Conservation (phyloP, 345 rosid genomes). For the Rubroshorea leprosula region DNA sequence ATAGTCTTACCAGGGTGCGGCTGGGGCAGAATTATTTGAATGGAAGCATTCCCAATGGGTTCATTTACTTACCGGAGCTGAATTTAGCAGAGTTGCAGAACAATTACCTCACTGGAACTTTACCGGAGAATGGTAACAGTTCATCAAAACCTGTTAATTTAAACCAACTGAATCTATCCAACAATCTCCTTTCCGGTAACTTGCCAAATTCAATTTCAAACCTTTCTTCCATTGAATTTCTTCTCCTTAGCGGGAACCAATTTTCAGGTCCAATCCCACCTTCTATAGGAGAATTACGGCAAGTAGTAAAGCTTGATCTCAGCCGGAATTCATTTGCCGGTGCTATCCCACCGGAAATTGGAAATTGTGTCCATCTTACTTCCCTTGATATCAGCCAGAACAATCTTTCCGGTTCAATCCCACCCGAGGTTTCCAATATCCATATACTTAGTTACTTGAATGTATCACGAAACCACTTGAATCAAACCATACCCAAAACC, state of each 20-base stretch:
- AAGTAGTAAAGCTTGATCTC: slow-evolving; percentile 43
- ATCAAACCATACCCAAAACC: slow-evolving; percentile 34
- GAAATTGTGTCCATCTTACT: slow-evolving; percentile 45
- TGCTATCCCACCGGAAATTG: slow-evolving; percentile 43
- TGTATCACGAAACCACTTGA: slow-evolving; percentile 53
- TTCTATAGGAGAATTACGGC: slow-evolving; percentile 39
- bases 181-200: slow-evolving; percentile 48
- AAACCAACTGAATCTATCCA: slow-evolving; percentile 48
- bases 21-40: slow-evolving; percentile 64
- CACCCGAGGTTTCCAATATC: slow-evolving; percentile 36
- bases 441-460: slow-evolving; percentile 54
- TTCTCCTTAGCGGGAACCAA: slow-evolving; percentile 46
- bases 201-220: slow-evolving; percentile 50
- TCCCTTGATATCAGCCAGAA: slow-evolving; percentile 66
- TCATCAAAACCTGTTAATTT: slow-evolving; percentile 32
- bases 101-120: slow-evolving; percentile 47
- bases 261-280: slow-evolving; percentile 48
- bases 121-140: slow-evolving; percentile 31
- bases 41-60: slow-evolving; percentile 50
- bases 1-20: slow-evolving; percentile 45
- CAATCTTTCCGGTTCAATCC: slow-evolving; percentile 56
- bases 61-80: slow-evolving; percentile 60
- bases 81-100: slow-evolving; percentile 50
- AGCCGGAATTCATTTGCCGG: slow-evolving; percentile 49
- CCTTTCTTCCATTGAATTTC: slow-evolving; percentile 46